Evolutionary conservation across 2,329 filamentous ascomycete genomes (phyloP).

Genomic region (Fusarium chuoi): DNA sequence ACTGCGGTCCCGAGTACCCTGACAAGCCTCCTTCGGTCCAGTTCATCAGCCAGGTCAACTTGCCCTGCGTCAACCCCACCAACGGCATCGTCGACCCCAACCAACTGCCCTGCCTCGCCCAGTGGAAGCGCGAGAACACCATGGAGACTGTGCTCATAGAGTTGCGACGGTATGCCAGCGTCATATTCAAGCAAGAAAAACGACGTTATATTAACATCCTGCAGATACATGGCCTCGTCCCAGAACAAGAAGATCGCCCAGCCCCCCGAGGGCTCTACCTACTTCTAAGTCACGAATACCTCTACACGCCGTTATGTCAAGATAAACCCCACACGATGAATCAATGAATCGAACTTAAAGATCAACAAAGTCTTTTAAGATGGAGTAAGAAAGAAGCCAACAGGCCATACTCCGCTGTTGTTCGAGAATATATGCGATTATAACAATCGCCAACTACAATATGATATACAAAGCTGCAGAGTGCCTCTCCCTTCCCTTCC

Average conservation of each 20-base stretch:
- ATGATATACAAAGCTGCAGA: slow-evolving; percentile 41
- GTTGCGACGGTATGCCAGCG: slow-evolving; percentile 72
- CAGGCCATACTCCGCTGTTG: slow-evolving; percentile 23
- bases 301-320: slow-evolving; percentile 19
- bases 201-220: neutral
- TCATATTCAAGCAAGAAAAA: neutral
- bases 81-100: slow-evolving; percentile 86
- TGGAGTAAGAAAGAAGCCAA: slow-evolving; percentile 30
- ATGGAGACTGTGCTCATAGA: slow-evolving; percentile 96
- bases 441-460: slow-evolving; percentile 43
- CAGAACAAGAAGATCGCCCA: slow-evolving; percentile 96
- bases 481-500: slow-evolving; percentile 14
- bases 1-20: slow-evolving; percentile 91
- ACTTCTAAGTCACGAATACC: slow-evolving; percentile 43
- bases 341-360: slow-evolving; percentile 16
- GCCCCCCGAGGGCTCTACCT: slow-evolving; percentile 82
- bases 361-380: slow-evolving; percentile 3
- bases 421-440: slow-evolving; percentile 33
- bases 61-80: slow-evolving; percentile 88
- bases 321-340: slow-evolving; percentile 6
- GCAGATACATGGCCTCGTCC: slow-evolving; percentile 90
- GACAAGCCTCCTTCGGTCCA: slow-evolving; percentile 89
- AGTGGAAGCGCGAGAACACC: slow-evolving; percentile 93
- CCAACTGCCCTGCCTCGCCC: slow-evolving; percentile 84
- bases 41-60: slow-evolving; percentile 93